phyloP scores from a whole-genome alignment of 2,329 filamentous ascomycete species.

The Venturia pyrina region DNA sequence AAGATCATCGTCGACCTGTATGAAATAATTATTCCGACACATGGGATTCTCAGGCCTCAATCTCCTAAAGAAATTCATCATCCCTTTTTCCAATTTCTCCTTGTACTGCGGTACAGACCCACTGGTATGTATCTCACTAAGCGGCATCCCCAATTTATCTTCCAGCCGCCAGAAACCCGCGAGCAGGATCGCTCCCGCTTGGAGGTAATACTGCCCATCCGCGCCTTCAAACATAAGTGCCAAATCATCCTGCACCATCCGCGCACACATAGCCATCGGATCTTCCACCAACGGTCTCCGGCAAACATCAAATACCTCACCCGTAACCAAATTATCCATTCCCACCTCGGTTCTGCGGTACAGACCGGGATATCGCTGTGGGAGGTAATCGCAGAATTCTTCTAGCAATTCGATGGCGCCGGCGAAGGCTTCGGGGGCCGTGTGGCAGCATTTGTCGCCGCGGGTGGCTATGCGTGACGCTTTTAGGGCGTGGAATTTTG shows the following conservation, averaged over 20 bases:
- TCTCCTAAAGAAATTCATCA: constrained; percentile 71
- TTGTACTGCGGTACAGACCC: constrained; percentile 66
- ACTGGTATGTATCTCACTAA: constrained; percentile 70
- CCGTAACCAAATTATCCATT: constrained; percentile 60
- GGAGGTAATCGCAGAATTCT: constrained; percentile 61
- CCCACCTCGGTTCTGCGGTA: constrained; percentile 50
- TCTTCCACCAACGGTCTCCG: constrained; percentile 59
- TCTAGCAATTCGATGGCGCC: constrained; percentile 68
- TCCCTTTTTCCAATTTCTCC: constrained; percentile 63
- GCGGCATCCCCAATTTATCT: constrained; percentile 71
- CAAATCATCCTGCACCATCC: constrained; percentile 71
- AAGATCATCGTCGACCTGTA: constrained; percentile 71
- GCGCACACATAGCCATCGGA: constrained; percentile 64
- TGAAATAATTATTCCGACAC: constrained; percentile 72
- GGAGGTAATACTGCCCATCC: constrained; percentile 72
- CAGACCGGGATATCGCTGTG: constrained; percentile 63
- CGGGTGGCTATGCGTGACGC: constrained; percentile 55
- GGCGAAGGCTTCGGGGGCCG: constrained; percentile 58
- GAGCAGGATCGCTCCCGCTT: constrained; percentile 65
- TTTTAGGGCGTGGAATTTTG: constrained; percentile 64
- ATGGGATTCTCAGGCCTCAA: constrained; percentile 58
- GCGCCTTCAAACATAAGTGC: constrained; percentile 70
- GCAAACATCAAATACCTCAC: constrained; percentile 60
- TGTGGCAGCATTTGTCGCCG: constrained; percentile 56
- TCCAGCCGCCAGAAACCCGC: constrained; percentile 75